phyloP scores from a whole-genome alignment of 208 protist species.

The Trypanosoma melophagium region DNA sequence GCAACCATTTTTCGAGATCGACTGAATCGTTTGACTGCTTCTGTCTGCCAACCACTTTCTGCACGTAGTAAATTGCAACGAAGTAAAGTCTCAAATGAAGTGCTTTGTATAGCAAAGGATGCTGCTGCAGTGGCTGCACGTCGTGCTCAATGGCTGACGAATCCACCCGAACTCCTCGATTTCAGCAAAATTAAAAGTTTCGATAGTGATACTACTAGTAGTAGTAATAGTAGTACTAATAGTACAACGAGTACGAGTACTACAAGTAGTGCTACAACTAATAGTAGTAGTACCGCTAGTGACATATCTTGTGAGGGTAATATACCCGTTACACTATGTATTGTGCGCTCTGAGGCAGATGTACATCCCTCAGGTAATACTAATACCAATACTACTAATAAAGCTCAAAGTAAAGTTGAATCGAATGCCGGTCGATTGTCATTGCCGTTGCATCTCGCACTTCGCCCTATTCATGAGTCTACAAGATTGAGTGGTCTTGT shows the following conservation, averaged over 20 bases:
- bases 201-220: conserved; percentile 27
- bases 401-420: neutral
- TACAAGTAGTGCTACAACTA: conserved; percentile 22
- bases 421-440: conserved; percentile 1
- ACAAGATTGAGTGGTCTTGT: conserved; percentile 64
- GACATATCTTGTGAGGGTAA: neutral
- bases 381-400: neutral
- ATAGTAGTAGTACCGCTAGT: neutral
- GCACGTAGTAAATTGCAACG: neutral
- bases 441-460: conserved; percentile 42
- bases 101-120: conserved; percentile 40
- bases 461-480: conserved; percentile 49
- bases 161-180: conserved; percentile 36
- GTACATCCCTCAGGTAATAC: neutral
- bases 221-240: neutral
- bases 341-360: conserved; percentile 21
- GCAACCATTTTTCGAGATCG: neutral
- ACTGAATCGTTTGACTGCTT: neutral
- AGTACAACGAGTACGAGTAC: too few species aligned
- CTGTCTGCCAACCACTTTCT: neutral
- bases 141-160: conserved; percentile 25
- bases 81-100: conserved; percentile 3
- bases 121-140: conserved; percentile 51
- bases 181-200: conserved; percentile 32
- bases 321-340: conserved; percentile 23